Percentiles rank a stretch among this genome's conserved stretches.
phyloP scores from a whole-genome alignment of 257 asterid genomes.

The Solanum appendiculatum region DNA sequence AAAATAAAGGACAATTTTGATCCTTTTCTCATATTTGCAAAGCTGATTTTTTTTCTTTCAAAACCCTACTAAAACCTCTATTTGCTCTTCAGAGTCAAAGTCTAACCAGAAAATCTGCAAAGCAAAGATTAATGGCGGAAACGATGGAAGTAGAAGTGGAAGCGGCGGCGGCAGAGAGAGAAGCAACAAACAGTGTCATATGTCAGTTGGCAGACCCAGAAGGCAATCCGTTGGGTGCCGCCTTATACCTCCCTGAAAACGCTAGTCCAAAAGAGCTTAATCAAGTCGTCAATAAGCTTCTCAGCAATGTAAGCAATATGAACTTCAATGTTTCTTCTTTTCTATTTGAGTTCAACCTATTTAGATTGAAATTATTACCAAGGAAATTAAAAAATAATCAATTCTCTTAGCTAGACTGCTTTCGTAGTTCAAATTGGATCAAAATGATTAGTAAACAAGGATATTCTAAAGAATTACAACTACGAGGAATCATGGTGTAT shows the following conservation, averaged over 20 bases:
- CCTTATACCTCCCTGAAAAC: slow-evolving; percentile 63
- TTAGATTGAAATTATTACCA: not conserved
- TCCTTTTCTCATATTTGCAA: no score
- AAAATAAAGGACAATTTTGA: no score
- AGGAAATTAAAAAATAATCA: not conserved
- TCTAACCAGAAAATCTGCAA: not conserved
- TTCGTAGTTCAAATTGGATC: not conserved
- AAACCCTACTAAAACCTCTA: not conserved
- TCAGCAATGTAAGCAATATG: slow-evolving; percentile 41
- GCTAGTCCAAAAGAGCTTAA: slow-evolving; percentile 82
- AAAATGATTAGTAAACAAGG: not conserved
- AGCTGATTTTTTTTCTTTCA: no score
- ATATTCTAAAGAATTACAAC: not conserved
- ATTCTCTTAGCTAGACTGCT: not conserved
- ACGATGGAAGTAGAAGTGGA: slow-evolving; percentile 30
- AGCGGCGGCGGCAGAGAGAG: slow-evolving; percentile 23
- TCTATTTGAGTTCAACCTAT: not conserved
- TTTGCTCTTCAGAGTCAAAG: not conserved
- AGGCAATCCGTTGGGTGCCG: slow-evolving; percentile 54
- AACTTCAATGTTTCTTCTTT: not conserved
- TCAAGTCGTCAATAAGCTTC: slow-evolving; percentile 70
- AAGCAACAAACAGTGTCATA: slow-evolving; percentile 46
- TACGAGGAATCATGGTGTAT: not conserved
- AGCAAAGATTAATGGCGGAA: not conserved
- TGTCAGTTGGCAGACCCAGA: slow-evolving; percentile 67